Conservation (phyloP, 441 rosid species). For the Populus hybrid region DNA sequence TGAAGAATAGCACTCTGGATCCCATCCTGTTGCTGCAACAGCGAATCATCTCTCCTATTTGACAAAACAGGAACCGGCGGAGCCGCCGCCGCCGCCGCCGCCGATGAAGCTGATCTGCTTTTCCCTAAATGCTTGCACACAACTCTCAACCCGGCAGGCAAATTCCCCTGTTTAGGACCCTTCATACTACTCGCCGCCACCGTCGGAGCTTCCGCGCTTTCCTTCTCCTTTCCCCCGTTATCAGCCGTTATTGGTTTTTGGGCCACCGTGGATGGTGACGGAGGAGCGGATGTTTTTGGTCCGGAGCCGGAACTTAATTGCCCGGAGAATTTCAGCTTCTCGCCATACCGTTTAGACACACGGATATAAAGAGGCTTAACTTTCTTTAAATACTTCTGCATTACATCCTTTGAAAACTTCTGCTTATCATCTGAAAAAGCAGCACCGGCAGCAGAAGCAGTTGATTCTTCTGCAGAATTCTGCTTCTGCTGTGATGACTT, state of each 20-base stretch:
- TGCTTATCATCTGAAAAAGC: slow-evolving; percentile 54
- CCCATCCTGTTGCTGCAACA: slow-evolving; percentile 84
- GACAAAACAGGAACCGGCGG: slow-evolving; percentile 25
- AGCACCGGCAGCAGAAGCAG: neutral
- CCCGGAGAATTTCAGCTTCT: slow-evolving; percentile 58
- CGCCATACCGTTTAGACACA: slow-evolving; percentile 71
- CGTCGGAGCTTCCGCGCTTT: slow-evolving; percentile 16
- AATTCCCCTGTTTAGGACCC: slow-evolving; percentile 40
- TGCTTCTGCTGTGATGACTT: slow-evolving; percentile 25
- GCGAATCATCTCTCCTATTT: slow-evolving; percentile 79
- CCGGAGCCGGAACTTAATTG: slow-evolving; percentile 33
- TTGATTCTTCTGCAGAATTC: slow-evolving; percentile 28
- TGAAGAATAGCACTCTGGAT: slow-evolving; percentile 92
- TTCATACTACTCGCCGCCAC: slow-evolving; percentile 13
- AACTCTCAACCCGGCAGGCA: slow-evolving; percentile 69
- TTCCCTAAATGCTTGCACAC: slow-evolving; percentile 82
- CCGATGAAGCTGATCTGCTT: slow-evolving; percentile 73
- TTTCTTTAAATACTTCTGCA: slow-evolving; percentile 83
- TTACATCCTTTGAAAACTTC: slow-evolving; percentile 54
- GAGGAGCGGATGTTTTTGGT: slow-evolving; percentile 8
- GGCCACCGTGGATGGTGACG: slow-evolving; percentile 12
- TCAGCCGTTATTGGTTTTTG: slow-evolving; percentile 6
- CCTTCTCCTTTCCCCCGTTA: slow-evolving; percentile 22
- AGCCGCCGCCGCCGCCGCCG: slow-evolving; percentile 22
- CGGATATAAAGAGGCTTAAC: slow-evolving; percentile 83